phyloP scores from a whole-genome alignment of 73 alveolate species.

The Diophrys appendiculata region DNA sequence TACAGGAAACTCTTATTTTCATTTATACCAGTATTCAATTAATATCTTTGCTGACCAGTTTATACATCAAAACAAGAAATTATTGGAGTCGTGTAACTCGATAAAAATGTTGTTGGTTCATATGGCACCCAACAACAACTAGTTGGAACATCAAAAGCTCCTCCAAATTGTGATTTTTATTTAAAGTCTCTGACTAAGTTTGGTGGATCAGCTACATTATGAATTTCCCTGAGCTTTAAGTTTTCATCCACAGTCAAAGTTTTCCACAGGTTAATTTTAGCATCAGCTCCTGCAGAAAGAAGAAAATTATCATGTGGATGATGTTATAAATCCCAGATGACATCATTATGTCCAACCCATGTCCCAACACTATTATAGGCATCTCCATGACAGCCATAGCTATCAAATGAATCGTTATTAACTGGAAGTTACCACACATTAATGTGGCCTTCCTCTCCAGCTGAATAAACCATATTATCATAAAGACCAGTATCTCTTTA shows the following conservation, averaged over 20 bases:
- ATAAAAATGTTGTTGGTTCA: conserved; percentile 13
- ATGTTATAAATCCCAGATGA: conserved; percentile 84
- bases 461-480: conserved; percentile 65
- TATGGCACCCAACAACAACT: conserved; percentile 48
- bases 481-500: conserved; percentile 7
- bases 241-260: conserved; percentile 56
- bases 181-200: conserved; percentile 1
- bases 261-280: conserved; percentile 71
- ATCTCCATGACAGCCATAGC: conserved; percentile 61
- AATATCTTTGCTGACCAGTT: conserved; percentile 44
- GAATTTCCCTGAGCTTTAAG: not conserved
- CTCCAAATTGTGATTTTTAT: conserved; percentile 10
- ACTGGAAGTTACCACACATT: conserved; percentile 74
- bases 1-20: conserved; percentile 10
- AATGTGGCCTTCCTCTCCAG: conserved; percentile 78
- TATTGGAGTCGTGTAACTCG: conserved; percentile 32
- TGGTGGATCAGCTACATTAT: not conserved
- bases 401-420: conserved; percentile 27
- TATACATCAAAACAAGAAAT: conserved; percentile 33
- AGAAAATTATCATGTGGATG: conserved; percentile 78
- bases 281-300: conserved; percentile 76
- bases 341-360: conserved; percentile 63
- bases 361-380: conserved; percentile 55
- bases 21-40: conserved; percentile 14
- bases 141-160: conserved; percentile 37